Base-by-base conservation (phyloP, 495 filamentous ascomycete species). In the Aspergillus olivimuriae region DNA sequence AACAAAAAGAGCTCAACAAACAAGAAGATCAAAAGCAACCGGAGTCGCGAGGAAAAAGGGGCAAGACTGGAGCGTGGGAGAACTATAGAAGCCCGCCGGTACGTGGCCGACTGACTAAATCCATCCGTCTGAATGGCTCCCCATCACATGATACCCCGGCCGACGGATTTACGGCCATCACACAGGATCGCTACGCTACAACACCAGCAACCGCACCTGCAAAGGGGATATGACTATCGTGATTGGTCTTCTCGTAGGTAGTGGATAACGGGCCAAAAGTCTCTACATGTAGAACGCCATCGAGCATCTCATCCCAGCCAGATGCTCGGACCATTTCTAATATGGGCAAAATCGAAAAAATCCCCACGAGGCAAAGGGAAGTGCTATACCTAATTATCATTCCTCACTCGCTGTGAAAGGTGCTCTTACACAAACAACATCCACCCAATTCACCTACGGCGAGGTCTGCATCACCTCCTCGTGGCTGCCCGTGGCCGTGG, bases 401-500 rank as follows among this genome's bases (percentile, higher is more conserved):
- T 41, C 43, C 42, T 39, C 38, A 46, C 46, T 47, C 50, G 43
- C 47, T 46, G 39, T 46, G n/a, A 51, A 23, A 40, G 38, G 34
- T 44, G 35, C 39, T 43, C 32, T 41, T 39, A 39, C 32, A 43
- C 37, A 18, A 15, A 22, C 19, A 38, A 38, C 35, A 38, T 2
- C 39, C 22, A 16, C 11, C 12, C 26, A 34, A 42, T 23, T 28
- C 47, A 39, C 53, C 56, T 60, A 74, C 48, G 70, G 70, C 38
- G 70, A 74, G 36, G 70, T 74, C 51, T 72, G 64, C 70, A 74
- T 72, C 41, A 54, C 59, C 57, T 73, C 70, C 32, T 72, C 70
- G 43, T 63, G 60, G 48, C 58, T 57, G 53, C 61, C 64, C 42
- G 77, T 70, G 36, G 84, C 84, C 53, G 78, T 84, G 38, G 81